Conservation (phyloP, 192 early-diverging fungal genomes). For the Tieghemiomyces parasiticus region DNA sequence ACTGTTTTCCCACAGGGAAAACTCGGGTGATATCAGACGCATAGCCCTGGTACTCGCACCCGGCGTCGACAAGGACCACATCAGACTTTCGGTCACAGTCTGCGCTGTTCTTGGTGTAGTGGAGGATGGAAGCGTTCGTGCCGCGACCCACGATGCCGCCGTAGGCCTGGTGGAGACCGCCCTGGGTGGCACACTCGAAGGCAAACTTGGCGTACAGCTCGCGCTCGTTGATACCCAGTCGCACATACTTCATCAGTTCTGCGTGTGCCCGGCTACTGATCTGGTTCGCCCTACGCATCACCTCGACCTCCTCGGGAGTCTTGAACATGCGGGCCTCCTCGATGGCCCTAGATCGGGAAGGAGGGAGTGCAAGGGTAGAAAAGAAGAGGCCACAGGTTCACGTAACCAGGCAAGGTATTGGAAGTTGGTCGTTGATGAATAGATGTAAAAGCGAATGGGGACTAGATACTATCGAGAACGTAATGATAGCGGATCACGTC, state of each 20-base stretch:
- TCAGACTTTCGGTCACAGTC: conserved; percentile 27
- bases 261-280: conserved; percentile 68
- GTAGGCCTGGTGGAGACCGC: conserved; percentile 65
- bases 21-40: conserved; percentile 83
- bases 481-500: too few relatives aligned
- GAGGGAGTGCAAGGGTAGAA: too few relatives aligned
- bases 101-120: conserved; percentile 67
- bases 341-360: conserved; percentile 40
- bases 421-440: too few relatives aligned
- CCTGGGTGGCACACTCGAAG: conserved; percentile 48
- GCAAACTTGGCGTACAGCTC: conserved; percentile 67
- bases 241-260: conserved; percentile 50
- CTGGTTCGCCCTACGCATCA: conserved; percentile 62
- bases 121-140: conserved; percentile 59
- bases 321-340: conserved; percentile 72
- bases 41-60: conserved; percentile 64
- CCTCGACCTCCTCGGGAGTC: conserved; percentile 51
- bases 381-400: too few relatives aligned
- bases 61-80: conserved; percentile 76
- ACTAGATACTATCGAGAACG: too few relatives aligned
- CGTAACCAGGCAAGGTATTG: too few relatives aligned
- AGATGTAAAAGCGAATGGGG: too few relatives aligned
- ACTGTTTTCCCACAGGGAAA: conserved; percentile 66
- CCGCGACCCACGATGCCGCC: conserved; percentile 70
- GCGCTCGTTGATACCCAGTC: conserved; percentile 48